Conservation (phyloP, 202 grass and related monocot genomes). For the Panicum hallii region DNA sequence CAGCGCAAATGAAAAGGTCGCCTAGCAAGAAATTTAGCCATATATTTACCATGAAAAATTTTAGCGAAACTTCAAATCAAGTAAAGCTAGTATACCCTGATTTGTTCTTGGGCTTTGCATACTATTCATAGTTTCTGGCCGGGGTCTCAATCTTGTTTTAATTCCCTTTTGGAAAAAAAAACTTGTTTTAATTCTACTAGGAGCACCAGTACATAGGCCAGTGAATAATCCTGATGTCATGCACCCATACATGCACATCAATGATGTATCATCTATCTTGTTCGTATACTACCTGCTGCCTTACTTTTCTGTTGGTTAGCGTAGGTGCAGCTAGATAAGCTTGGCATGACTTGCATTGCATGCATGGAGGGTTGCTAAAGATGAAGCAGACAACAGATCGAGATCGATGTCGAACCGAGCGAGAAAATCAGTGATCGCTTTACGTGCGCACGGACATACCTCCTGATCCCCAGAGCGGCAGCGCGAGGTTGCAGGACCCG, state of each 20-base stretch:
- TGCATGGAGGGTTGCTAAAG: neutral
- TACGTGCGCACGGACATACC: conserved; percentile 37
- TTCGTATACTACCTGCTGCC: neutral
- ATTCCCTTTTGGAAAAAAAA: neutral
- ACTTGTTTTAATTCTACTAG: neutral
- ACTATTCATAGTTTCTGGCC: neutral
- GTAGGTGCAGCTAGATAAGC: conserved; percentile 9
- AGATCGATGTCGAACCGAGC: neutral
- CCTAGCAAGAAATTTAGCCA: neutral
- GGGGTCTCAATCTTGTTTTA: neutral
- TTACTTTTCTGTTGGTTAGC: neutral
- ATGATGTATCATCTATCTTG: neutral
- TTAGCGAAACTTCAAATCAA: neutral
- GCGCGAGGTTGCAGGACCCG: conserved; percentile 75
- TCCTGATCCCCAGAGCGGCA: conserved; percentile 75
- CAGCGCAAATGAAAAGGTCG: neutral
- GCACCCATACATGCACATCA: neutral
- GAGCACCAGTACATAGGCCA: too few species aligned
- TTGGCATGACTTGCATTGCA: conserved; percentile 35
- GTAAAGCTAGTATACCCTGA: neutral
- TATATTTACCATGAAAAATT: neutral
- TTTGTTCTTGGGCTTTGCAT: neutral
- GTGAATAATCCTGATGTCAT: neutral
- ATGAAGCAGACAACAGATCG: neutral
- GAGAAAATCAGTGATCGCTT: neutral